Percentiles rank a stretch among this genome's conserved stretches.
These are phyloP conservation scores for Epichloe amarillans DNA, from an alignment of 2,329 filamentous ascomycete genomes.

Conservation along the genomic window DNA sequence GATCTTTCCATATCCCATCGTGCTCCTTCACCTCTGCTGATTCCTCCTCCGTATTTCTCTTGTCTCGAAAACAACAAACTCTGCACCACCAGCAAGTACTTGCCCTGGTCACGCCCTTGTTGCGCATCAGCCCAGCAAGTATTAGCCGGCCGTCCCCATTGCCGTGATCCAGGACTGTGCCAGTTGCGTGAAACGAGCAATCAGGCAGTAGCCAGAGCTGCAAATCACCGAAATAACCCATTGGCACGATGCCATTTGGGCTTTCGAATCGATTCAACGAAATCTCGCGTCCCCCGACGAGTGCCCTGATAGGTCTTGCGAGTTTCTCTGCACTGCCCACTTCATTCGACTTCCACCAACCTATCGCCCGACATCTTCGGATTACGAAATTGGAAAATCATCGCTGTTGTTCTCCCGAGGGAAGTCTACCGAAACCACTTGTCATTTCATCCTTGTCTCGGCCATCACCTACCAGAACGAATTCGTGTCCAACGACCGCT, in stretches of 20 bases:
- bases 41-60: background rate
- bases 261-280: background rate
- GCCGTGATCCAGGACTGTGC: background rate
- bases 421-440: background rate
- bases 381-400: too few relatives aligned
- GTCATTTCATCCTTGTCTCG: background rate
- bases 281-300: slow-evolving; percentile 1
- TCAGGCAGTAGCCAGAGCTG: background rate
- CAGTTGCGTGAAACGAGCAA: background rate
- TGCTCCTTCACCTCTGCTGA: background rate
- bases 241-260: slow-evolving; percentile 5
- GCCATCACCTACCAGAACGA: background rate
- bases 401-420: too few relatives aligned
- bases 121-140: background rate
- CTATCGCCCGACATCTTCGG: too few relatives aligned
- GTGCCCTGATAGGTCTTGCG: background rate
- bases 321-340: background rate
- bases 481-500: slow-evolving; percentile 1
- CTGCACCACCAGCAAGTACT: background rate
- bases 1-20: background rate
- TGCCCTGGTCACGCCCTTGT: background rate
- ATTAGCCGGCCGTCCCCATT: background rate
- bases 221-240: background rate
- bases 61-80: background rate
- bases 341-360: background rate